Conservation (phyloP, 148 eudicot genomes). For the Cornus florida region DNA sequence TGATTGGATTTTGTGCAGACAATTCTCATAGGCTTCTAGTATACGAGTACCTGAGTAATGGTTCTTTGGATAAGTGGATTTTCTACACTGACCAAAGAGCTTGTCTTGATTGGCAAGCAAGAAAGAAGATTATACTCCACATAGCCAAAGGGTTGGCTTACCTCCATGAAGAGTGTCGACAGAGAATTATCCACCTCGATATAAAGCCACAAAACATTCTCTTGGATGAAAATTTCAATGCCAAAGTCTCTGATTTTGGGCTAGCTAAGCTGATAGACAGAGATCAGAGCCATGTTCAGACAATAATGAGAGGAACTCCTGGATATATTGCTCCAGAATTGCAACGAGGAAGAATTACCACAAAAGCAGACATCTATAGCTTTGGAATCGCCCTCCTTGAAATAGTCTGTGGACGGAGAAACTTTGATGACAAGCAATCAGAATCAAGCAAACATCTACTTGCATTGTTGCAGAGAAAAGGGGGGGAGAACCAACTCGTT, state of each 20-base stretch:
- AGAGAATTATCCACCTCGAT: slow-evolving; percentile 22
- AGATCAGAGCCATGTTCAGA: slow-evolving; percentile 7
- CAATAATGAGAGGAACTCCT: slow-evolving; percentile 17
- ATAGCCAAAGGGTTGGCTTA: slow-evolving; percentile 21
- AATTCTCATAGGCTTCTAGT: slow-evolving; percentile 7
- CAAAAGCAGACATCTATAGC: slow-evolving; percentile 13
- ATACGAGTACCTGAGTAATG: slow-evolving; percentile 12
- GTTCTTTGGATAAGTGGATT: slow-evolving; percentile 19
- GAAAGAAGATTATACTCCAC: slow-evolving; percentile 9
- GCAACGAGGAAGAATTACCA: background rate
- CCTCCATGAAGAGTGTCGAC: slow-evolving; percentile 20
- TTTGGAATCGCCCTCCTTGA: slow-evolving; percentile 17
- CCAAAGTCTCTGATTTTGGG: slow-evolving; percentile 18
- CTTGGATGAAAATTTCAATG: slow-evolving; percentile 16
- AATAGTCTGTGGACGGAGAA: slow-evolving; percentile 10
- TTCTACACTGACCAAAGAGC: background rate
- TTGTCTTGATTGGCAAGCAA: slow-evolving; percentile 12
- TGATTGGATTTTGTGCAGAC: slow-evolving; percentile 17
- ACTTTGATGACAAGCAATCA: slow-evolving; percentile 6
- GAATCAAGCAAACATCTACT: slow-evolving; percentile 12
- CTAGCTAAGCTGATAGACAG: slow-evolving; percentile 13
- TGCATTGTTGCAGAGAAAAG: slow-evolving; percentile 14
- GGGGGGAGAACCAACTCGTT: slow-evolving; percentile 1
- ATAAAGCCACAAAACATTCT: slow-evolving; percentile 23
- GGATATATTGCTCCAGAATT: slow-evolving; percentile 20